Evolutionary conservation across 208 protist species (phyloP), one percentile per base, ranked within the genome.

Genomic region (Ichthyophonus hoferi): DNA sequence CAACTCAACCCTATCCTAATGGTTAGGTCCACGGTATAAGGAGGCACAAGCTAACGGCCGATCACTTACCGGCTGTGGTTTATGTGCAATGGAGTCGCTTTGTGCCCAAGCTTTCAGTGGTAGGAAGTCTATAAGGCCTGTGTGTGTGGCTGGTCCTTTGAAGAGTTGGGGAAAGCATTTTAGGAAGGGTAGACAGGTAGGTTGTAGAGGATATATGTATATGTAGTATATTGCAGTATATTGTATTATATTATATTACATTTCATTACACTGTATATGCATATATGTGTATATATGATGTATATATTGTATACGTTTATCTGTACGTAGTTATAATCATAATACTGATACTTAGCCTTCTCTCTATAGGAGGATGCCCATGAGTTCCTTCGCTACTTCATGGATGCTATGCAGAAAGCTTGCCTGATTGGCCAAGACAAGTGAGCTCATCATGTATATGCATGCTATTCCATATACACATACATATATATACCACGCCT

Each of bases 351-450:
- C n/a, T n/a, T n/a, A n/a, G n/a, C 50, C 14, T 24, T 67, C 24
- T 24, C 50, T 24, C 24, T 67, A 67, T 94, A 96, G 92, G 94
- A 97, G 84, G 95, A 97, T 78, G 93, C 95, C 2, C 95, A 97
- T 89, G 95, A 97, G 86, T 96, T 96, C 58, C 40, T 96, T n/a
- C 85, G 94, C 37, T 94, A 90, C 41, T 40, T 95, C 24, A 42
- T 96, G 12, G 94, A 95, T 33, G 79, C 35, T 12, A 42, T 96
- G 41, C 93, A 95, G 38, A 93, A 94, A 58, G 43, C 81, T 35
- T 90, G 67, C 81, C 39, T 95, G 17, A 41, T 14, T n/a, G 50
- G 50, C 50, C 7, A n/a, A 24, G 50, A 67, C 50, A 67, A 67
- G 50, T 67, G 17, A 17, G 79, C 79, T 40, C 14, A n/a, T n/a